Base-by-base conservation (phyloP, 768 basidiomycete species). In the Rhodosporidiobolus sp. region DNA sequence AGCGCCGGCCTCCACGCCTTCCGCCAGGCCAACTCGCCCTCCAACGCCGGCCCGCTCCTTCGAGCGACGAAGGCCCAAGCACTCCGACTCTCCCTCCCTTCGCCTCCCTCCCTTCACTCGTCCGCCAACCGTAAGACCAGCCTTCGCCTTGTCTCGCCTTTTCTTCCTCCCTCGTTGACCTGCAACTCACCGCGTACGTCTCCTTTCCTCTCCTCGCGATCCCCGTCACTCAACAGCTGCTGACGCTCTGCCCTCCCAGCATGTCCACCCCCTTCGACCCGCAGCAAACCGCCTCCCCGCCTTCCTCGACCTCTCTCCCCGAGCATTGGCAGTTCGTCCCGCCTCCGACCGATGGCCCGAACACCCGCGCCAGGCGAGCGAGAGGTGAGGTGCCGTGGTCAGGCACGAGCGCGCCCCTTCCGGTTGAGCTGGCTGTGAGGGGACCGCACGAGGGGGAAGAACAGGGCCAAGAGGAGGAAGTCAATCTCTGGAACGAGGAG, bases 321-420 rank as follows among this genome's bases (percentile, higher is more conserved):
- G 52, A 54, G 7, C 67, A 68, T 34, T 56, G 45, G 61, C 24
- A 48, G 24, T 63, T 57, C 55, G 67, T 63, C 32, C 67, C 67
- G 17, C 67, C 67, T 7, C 67, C 67, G 30, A 69, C 67, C 1
- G 67, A 69, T 24, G 67, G 67, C 2, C 67, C 67, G 10, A 69
- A 69, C 46, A 69, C 67, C 4, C 43, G 67, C 12, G 61, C 49
- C 6, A 30, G 61, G 34, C 20, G 56, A 4, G 50, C 19, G 45
- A 28, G 35, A 12, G 67, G 61, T 0, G 38, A 57, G 46, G 8
- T 63, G 19, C 67, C 67, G 8, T 62, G 30, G 53, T 62, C 60
- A 19, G 67, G 67, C 2, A 59, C 60, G 17, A 28, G 30, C 4
- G 32, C n/a, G n/a, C 46, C 46, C 1, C 16, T 61, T 2, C 46